Evolutionary conservation across 805 yeast species (phyloP).

Genomic region (Ogataea parapolymorpha): DNA sequence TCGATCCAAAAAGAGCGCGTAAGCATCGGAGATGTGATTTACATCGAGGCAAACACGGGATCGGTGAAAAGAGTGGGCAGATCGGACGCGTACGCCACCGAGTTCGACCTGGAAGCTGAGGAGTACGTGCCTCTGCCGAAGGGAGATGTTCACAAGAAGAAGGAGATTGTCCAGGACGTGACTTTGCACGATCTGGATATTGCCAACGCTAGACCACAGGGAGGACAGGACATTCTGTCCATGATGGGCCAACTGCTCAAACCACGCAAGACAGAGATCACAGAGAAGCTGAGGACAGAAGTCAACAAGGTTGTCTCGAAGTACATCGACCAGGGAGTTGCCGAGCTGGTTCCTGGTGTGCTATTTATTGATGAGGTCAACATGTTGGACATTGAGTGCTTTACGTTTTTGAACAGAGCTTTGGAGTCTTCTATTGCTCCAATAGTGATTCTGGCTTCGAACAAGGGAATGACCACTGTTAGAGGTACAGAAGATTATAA

Average conservation of each 20-base stretch:
- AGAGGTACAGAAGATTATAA: slow-evolving; percentile 84
- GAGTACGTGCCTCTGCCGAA: slow-evolving; percentile 98
- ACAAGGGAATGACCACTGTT: slow-evolving; percentile 90
- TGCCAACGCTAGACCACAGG: slow-evolving; percentile 96
- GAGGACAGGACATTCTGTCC: slow-evolving; percentile 93
- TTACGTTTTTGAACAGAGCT: slow-evolving; percentile 93
- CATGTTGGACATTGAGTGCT: slow-evolving; percentile 96
- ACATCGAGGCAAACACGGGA: slow-evolving; percentile 94
- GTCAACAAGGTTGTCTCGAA: slow-evolving; percentile 95
- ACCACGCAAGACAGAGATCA: slow-evolving; percentile 95
- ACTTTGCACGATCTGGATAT: slow-evolving; percentile 97
- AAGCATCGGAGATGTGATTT: slow-evolving; percentile 93
- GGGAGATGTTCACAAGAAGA: slow-evolving; percentile 95
- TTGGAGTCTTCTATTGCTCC: slow-evolving; percentile 96
- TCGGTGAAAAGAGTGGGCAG: slow-evolving; percentile 92
- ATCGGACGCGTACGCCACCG: slow-evolving; percentile 93
- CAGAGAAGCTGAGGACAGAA: slow-evolving; percentile 93
- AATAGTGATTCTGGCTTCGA: slow-evolving; percentile 96
- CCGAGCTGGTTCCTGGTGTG: slow-evolving; percentile 97
- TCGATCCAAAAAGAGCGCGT: slow-evolving; percentile 93
- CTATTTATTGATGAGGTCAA: slow-evolving; percentile 97
- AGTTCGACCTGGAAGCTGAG: slow-evolving; percentile 97
- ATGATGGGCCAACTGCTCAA: slow-evolving; percentile 96
- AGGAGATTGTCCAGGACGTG: slow-evolving; percentile 96
- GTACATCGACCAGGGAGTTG: slow-evolving; percentile 99